Evolutionary conservation across 345 rosid genomes (phyloP).

Genomic region (Limnanthes douglasii): DNA sequence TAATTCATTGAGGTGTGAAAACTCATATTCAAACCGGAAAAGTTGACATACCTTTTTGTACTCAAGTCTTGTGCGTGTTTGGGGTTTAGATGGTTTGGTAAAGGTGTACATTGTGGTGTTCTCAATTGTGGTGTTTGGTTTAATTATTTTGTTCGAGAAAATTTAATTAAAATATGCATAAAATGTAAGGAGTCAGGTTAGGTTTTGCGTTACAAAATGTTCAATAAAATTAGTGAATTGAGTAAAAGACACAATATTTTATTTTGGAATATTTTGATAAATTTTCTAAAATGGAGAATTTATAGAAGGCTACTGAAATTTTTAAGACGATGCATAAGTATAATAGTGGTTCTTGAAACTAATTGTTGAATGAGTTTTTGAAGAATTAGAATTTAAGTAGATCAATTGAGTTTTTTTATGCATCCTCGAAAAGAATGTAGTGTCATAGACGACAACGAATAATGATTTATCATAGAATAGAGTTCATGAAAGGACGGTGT

Average conservation of each 20-base stretch:
- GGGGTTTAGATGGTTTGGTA: conserved; percentile 19
- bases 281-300: conserved; percentile 26
- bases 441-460: conserved; percentile 45
- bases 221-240: conserved; percentile 41
- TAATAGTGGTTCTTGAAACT: conserved; percentile 34
- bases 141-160: conserved; percentile 29
- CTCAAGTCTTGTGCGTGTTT: conserved; percentile 23
- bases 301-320: conserved; percentile 28
- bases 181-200: conserved; percentile 19
- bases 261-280: conserved; percentile 53
- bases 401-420: conserved; percentile 26
- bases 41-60: conserved; percentile 38
- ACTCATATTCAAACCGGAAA: conserved; percentile 25
- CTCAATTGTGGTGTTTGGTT: conserved; percentile 22
- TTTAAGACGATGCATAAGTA: conserved; percentile 33
- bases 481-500: conserved; percentile 25
- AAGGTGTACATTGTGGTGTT: conserved; percentile 25
- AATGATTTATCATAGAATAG: conserved; percentile 29
- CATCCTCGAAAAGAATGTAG: conserved; percentile 33
- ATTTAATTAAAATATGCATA: conserved; percentile 37
- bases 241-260: conserved; percentile 18
- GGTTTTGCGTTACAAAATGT: conserved; percentile 24
- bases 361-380: conserved; percentile 44
- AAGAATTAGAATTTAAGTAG: conserved; percentile 17
- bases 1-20: conserved; percentile 36